Conservation (phyloP, 1,284 basidiomycete species). For the Papiliotrema nemorosa region DNA sequence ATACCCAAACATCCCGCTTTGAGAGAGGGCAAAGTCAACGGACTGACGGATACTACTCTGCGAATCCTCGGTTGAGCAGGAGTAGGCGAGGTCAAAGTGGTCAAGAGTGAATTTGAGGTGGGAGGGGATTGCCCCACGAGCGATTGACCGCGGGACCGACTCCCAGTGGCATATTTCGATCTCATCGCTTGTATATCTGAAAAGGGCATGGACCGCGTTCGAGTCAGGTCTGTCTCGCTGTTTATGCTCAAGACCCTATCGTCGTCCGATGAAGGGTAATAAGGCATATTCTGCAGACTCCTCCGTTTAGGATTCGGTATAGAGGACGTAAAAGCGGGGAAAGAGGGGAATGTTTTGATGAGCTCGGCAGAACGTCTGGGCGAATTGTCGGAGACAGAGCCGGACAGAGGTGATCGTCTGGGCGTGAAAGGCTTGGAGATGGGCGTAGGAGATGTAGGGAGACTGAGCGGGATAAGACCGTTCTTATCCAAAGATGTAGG, state of each 20-base stretch:
- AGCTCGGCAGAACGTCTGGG: neutral
- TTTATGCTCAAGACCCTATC: conserved; percentile 1
- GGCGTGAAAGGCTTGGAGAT: neutral
- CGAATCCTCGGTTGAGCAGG: conserved; percentile 3
- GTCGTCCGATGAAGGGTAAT: conserved; percentile 21
- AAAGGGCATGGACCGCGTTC: conserved; percentile 22
- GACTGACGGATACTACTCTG: conserved; percentile 8
- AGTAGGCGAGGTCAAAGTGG: neutral
- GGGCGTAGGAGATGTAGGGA: too few species aligned
- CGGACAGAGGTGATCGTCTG: neutral
- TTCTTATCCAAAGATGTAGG: too few species aligned
- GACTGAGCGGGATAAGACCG: too few species aligned
- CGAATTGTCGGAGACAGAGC: neutral
- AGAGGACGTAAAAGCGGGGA: neutral
- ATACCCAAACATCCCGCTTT: conserved; percentile 38
- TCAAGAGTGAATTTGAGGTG: neutral
- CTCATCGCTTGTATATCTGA: conserved; percentile 28
- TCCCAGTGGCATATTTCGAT: conserved; percentile 15
- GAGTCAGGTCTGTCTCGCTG: conserved; percentile 7
- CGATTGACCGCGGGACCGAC: conserved; percentile 4
- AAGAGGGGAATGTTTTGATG: neutral
- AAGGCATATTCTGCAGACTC: conserved; percentile 36
- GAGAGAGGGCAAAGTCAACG: conserved; percentile 37
- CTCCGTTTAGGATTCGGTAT: conserved; percentile 23
- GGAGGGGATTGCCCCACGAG: conserved; percentile 7